Percentiles rank a stretch among this genome's conserved stretches.
phyloP scores from a whole-genome alignment of 1,139 yeast genomes.

The Yamadazyma oceani region DNA sequence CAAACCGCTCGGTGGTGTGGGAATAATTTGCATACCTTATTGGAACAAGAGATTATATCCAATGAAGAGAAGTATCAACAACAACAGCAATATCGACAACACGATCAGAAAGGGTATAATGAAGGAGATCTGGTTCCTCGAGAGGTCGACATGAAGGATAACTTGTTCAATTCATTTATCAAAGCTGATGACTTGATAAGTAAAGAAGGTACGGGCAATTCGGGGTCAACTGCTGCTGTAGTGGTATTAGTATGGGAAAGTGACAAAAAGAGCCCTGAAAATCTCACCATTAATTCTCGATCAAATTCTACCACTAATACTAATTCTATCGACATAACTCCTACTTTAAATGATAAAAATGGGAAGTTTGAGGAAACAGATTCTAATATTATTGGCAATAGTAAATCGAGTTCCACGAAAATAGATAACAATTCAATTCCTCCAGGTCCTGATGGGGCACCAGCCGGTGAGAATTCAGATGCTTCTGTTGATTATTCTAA shows the following conservation, averaged over 20 bases:
- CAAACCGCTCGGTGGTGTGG: conserved; percentile 97
- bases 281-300: not conserved
- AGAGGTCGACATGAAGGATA: conserved; percentile 42
- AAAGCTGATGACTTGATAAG: conserved; percentile 73
- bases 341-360: not conserved
- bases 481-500: conserved; percentile 30
- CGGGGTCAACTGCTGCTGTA: conserved; percentile 96
- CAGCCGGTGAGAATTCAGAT: conserved; percentile 1
- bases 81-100: not conserved
- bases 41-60: conserved; percentile 50
- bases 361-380: conserved; percentile 4
- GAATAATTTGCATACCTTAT: conserved; percentile 69
- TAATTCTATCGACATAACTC: not conserved
- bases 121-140: not conserved
- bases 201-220: conserved; percentile 58
- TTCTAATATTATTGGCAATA: no score
- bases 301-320: conserved; percentile 1
- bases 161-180: conserved; percentile 60
- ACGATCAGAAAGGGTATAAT: not conserved
- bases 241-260: conserved; percentile 87
- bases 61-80: conserved; percentile 11
- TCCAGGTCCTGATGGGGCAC: not conserved
- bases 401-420: no score
- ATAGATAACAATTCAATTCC: no score
- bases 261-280: not conserved